Evolutionary conservation across 495 filamentous ascomycete genomes (phyloP).

Genomic region (Pseudotulostoma volvatum): DNA sequence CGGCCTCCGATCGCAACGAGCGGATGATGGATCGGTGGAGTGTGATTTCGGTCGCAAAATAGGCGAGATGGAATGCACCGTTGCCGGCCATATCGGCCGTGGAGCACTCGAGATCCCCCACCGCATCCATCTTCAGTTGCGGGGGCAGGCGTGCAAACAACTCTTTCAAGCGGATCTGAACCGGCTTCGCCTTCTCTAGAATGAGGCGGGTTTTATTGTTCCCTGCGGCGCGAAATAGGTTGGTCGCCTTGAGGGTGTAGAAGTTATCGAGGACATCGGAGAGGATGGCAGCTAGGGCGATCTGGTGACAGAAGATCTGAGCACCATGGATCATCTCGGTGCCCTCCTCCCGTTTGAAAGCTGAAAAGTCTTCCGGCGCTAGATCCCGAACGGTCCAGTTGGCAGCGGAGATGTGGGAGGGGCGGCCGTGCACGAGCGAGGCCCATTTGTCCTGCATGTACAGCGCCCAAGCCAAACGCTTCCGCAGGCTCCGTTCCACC

Average conservation of each 20-base stretch:
- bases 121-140: slow-evolving; percentile 38
- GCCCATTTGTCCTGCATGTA: slow-evolving; percentile 48
- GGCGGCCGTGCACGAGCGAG: slow-evolving; percentile 37
- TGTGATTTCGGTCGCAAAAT: slow-evolving; percentile 46
- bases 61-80: slow-evolving; percentile 43
- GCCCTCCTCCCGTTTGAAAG: slow-evolving; percentile 4
- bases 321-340: slow-evolving; percentile 20
- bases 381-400: slow-evolving; percentile 43
- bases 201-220: slow-evolving; percentile 36
- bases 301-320: slow-evolving; percentile 41
- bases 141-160: slow-evolving; percentile 40
- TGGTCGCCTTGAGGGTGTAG: slow-evolving; percentile 40
- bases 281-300: slow-evolving; percentile 40
- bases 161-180: slow-evolving; percentile 41
- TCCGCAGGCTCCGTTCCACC: slow-evolving; percentile 39
- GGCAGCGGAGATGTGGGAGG: slow-evolving; percentile 36
- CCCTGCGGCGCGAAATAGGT: slow-evolving; percentile 33
- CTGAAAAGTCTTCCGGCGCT: slow-evolving; percentile 33
- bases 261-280: slow-evolving; percentile 45
- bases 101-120: slow-evolving; percentile 20
- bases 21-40: slow-evolving; percentile 44
- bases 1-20: slow-evolving; percentile 26
- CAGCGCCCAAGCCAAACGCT: slow-evolving; percentile 41
- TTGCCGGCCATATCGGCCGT: slow-evolving; percentile 26
- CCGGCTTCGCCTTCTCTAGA: slow-evolving; percentile 43